Evolutionary conservation across 495 filamentous ascomycete species (phyloP).

Genomic region (Penicillium lagena): DNA sequence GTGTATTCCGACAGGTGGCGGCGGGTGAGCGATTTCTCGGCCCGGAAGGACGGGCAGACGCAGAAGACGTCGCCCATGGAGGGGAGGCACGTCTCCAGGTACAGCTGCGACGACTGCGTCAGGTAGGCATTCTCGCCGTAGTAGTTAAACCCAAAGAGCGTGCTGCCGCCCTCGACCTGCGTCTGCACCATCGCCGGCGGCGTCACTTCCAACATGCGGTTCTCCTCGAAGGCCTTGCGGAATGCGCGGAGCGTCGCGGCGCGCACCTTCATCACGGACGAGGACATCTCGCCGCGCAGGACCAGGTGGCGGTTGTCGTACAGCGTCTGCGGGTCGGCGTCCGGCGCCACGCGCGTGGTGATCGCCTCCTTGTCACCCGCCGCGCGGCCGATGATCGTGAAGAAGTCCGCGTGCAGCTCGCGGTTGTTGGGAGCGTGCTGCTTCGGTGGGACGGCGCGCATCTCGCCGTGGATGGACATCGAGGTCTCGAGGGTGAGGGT

Average conservation of each 20-base stretch:
- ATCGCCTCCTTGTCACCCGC: constrained; percentile 89
- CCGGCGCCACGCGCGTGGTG: constrained; percentile 77
- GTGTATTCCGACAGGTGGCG: constrained; percentile 96
- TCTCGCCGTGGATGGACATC: constrained; percentile 80
- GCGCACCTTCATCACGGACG: constrained; percentile 87
- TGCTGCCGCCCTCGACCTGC: constrained; percentile 92
- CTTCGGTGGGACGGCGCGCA: constrained; percentile 74
- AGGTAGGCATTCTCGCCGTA: constrained; percentile 92
- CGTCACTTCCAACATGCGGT: constrained; percentile 74
- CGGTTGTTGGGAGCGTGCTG: constrained; percentile 78
- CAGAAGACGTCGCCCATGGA: constrained; percentile 93
- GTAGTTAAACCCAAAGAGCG: constrained; percentile 91
- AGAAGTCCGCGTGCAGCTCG: constrained; percentile 93
- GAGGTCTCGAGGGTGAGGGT: constrained; percentile 86
- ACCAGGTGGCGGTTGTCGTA: constrained; percentile 87
- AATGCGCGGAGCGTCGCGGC: constrained; percentile 80
- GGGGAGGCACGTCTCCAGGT: constrained; percentile 91
- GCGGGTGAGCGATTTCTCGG: constrained; percentile 90
- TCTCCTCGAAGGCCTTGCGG: constrained; percentile 70
- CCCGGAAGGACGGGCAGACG: constrained; percentile 97
- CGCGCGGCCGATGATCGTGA: constrained; percentile 74
- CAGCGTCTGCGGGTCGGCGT: constrained; percentile 76
- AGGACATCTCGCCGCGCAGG: constrained; percentile 81
- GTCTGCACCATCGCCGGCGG: constrained; percentile 98
- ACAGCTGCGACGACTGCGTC: constrained; percentile 96